Percentiles rank a stretch among this genome's conserved stretches.
phyloP scores from a whole-genome alignment of 2,329 filamentous ascomycete species.

The Curvularia eragrostidis region DNA sequence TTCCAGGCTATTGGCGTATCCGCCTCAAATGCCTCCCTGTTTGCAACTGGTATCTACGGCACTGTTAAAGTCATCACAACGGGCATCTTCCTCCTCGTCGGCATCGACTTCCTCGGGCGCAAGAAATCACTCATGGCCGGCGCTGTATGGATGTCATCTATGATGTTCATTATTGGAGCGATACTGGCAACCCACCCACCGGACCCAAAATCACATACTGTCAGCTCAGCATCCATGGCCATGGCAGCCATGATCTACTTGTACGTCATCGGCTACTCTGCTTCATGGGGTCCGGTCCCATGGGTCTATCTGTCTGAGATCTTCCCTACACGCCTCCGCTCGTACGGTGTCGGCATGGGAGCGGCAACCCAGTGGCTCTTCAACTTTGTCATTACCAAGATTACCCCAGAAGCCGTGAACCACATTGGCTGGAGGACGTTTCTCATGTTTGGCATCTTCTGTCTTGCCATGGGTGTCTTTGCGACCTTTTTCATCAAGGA shows the following conservation, averaged over 20 bases:
- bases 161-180: constrained; percentile 70
- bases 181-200: constrained; percentile 59
- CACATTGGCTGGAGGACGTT: constrained; percentile 53
- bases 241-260: constrained; percentile 77
- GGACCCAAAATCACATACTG: constrained; percentile 28
- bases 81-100: constrained; percentile 71
- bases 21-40: constrained; percentile 41
- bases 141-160: constrained; percentile 65
- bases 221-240: constrained; percentile 61
- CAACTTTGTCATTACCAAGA: constrained; percentile 69
- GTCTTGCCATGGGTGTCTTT: constrained; percentile 52
- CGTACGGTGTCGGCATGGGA: constrained; percentile 72
- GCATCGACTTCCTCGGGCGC: constrained; percentile 70
- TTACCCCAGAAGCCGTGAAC: constrained; percentile 71
- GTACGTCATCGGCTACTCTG: constrained; percentile 76
- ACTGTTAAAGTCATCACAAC: constrained; percentile 76
- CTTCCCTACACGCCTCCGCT: constrained; percentile 72
- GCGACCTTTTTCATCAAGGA: constrained; percentile 55
- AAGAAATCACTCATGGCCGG: constrained; percentile 71
- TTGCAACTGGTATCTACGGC: constrained; percentile 64
- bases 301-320: constrained; percentile 80
- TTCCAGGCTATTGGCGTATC: constrained; percentile 70
- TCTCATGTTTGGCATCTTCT: constrained; percentile 59
- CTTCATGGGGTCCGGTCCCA: constrained; percentile 73
- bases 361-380: constrained; percentile 75